These are phyloP conservation scores for Pseudoneurospora amorphoporcata DNA, from an alignment of 495 filamentous ascomycete genomes.

Conservation along the genomic window DNA sequence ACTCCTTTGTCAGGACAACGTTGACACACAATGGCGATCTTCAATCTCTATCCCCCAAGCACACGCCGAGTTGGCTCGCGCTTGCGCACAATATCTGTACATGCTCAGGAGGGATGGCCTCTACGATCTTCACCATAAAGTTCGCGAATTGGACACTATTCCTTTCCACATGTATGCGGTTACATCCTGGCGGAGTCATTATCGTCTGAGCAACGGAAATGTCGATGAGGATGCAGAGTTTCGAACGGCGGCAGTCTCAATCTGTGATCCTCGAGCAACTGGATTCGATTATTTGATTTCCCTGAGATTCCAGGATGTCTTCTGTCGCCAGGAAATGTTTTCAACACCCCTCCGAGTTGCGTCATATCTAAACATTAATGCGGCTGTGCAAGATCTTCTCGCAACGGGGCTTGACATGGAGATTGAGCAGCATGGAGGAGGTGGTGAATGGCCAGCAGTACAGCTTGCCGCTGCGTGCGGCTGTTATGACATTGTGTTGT, in stretches of 20 bases:
- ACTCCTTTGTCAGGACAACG: background rate
- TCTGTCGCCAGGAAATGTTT: too few species aligned
- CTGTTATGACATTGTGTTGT: background rate
- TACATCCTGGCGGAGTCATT: background rate
- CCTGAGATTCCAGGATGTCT: too few species aligned
- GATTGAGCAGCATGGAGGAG: background rate
- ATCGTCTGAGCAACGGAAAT: background rate
- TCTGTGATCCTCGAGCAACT: background rate
- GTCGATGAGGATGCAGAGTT: background rate
- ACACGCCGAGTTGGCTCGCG: background rate
- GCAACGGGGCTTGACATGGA: background rate
- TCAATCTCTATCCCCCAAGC: background rate
- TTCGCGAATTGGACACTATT: fast-evolving
- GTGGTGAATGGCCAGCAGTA: background rate
- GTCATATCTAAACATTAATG: background rate
- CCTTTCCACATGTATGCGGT: background rate
- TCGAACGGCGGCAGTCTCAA: background rate
- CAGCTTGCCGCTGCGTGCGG: background rate
- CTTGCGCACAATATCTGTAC: background rate
- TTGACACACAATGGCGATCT: background rate
- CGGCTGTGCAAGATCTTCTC: background rate
- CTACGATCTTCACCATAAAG: background rate
- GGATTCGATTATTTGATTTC: background rate
- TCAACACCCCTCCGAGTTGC: background rate
- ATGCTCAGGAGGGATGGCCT: background rate